Conservation (phyloP, 495 filamentous ascomycete species). For the Penicillium nucicola region DNA sequence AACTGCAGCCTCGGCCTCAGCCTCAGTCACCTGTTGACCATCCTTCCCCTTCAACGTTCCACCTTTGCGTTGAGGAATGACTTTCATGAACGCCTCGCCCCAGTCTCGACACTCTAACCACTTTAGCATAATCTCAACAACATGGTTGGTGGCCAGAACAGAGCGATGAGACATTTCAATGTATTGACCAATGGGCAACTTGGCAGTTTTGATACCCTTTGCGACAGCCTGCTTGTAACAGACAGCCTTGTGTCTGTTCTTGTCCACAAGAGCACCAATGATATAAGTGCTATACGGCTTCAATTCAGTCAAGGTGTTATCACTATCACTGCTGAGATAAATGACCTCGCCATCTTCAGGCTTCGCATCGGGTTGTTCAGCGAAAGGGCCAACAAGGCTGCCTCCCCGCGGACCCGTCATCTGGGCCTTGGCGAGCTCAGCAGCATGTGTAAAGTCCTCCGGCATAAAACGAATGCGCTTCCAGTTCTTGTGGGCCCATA, state of each 20-base stretch:
- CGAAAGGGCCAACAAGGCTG: constrained; percentile 52
- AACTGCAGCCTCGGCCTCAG: constrained; percentile 24
- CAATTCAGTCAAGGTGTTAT: constrained; percentile 72
- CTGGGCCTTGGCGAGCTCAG: constrained; percentile 52
- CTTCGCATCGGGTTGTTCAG: constrained; percentile 35
- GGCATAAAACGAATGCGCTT: constrained; percentile 68
- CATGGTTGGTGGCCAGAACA: constrained; percentile 90
- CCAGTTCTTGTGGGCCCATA: constrained; percentile 71
- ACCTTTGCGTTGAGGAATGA: constrained; percentile 84
- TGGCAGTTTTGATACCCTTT: constrained; percentile 77
- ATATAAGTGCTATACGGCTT: constrained; percentile 87
- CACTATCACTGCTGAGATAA: constrained; percentile 85
- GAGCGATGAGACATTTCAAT: constrained; percentile 81
- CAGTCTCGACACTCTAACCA: constrained; percentile 89
- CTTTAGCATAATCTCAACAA: constrained; percentile 90
- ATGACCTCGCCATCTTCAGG: constrained; percentile 60
- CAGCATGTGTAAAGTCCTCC: constrained; percentile 65
- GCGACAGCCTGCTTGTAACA: constrained; percentile 81
- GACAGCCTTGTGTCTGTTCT: constrained; percentile 89
- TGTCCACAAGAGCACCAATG: constrained; percentile 91
- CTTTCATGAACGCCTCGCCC: constrained; percentile 80
- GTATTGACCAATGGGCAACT: constrained; percentile 87
- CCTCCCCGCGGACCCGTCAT: constrained; percentile 56
- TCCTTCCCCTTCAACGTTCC: constrained; percentile 49
- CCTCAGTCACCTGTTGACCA: constrained; percentile 17